A percentile compares a stretch with the other conserved stretches of the same genome.
Conservation (phyloP, 768 basidiomycete species). For the Termitomyces titanicus region DNA sequence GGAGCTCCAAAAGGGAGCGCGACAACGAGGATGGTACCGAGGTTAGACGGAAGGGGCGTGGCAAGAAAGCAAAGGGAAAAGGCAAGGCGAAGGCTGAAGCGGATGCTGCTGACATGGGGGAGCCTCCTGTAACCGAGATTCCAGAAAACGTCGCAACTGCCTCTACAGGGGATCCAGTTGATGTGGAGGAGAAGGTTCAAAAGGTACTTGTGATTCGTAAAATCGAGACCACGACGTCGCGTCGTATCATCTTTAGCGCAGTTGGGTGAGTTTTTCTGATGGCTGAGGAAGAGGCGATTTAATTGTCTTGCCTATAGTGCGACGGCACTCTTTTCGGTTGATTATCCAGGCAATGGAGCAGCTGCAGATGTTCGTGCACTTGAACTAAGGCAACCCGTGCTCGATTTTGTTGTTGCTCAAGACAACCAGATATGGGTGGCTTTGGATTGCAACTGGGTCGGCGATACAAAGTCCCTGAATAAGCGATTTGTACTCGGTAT, state of each 20-base stretch:
- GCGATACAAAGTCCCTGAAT: constrained; percentile 1
- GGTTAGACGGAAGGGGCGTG: constrained; percentile 16
- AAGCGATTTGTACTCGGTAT: constrained; percentile 18
- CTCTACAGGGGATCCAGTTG: not conserved
- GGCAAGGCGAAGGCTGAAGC: constrained; percentile 22
- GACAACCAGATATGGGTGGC: constrained; percentile 19
- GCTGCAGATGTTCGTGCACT: constrained; percentile 13
- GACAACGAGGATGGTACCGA: constrained; percentile 26
- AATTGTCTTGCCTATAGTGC: constrained; percentile 36
- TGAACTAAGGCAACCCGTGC: constrained; percentile 21
- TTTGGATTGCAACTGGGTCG: constrained; percentile 22
- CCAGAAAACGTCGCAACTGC: not conserved
- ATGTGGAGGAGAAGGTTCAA: constrained; percentile 19
- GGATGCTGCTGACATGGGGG: not conserved
- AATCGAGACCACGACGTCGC: constrained; percentile 44
- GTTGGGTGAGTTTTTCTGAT: constrained; percentile 53
- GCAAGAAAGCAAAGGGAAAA: constrained; percentile 22
- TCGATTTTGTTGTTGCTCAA: constrained; percentile 16
- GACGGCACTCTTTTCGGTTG: constrained; percentile 59
- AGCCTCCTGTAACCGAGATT: not conserved
- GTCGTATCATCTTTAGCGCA: constrained; percentile 59
- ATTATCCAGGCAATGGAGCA: constrained; percentile 22
- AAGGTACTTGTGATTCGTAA: constrained; percentile 55
- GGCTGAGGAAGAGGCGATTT: not conserved
- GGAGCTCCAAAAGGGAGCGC: constrained; percentile 31